These are phyloP conservation scores for Ichthyophthirius multifiliis DNA, from an alignment of 169 alveolate species.

Conservation along the genomic window DNA sequence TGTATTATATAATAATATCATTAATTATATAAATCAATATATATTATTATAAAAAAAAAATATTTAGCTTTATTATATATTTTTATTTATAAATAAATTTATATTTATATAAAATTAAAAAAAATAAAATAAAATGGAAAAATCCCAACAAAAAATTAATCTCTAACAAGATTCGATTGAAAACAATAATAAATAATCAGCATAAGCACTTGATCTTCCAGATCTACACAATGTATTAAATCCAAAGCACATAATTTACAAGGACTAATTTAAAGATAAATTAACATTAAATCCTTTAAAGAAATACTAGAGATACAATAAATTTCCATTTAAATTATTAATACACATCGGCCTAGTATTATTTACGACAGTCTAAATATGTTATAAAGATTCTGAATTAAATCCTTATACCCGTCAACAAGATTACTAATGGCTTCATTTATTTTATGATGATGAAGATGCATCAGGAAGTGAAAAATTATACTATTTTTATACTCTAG, in stretches of 20 bases:
- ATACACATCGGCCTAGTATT: background rate
- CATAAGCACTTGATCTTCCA: no score
- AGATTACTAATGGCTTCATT: background rate
- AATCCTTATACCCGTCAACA: background rate
- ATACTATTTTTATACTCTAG: background rate
- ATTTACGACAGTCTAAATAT: background rate
- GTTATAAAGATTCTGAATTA: background rate
- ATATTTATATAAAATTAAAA: no score
- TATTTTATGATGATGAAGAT: background rate
- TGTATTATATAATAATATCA: no score
- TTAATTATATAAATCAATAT: no score
- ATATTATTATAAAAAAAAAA: no score
- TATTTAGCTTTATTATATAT: no score
- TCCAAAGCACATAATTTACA: background rate
- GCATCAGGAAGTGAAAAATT: background rate
- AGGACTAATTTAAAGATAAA: slow-evolving; percentile 1
- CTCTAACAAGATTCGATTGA: no score
- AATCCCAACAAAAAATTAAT: no score
- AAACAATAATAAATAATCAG: no score
- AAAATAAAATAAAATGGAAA: no score
- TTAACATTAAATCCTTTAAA: background rate
- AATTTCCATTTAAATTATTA: background rate
- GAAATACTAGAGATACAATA: background rate
- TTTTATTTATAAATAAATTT: no score
- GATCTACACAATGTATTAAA: no score